A percentile compares a stretch with the other conserved stretches of the same genome.
These are phyloP conservation scores for Phytopythium mirpurense DNA, from an alignment of 352 stramenopile species.

Conservation along the genomic window DNA sequence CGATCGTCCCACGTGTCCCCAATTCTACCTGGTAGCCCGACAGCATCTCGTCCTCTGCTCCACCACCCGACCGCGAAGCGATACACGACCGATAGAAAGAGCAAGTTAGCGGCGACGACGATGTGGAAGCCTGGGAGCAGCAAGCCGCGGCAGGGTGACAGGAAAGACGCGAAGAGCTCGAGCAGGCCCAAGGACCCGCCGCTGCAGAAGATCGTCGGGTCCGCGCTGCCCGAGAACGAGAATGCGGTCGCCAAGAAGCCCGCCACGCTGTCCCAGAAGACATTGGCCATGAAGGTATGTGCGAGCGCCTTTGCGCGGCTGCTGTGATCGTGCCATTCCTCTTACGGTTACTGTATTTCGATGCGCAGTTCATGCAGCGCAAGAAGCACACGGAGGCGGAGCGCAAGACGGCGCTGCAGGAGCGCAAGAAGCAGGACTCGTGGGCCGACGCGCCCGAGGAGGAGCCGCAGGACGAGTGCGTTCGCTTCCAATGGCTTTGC, in stretches of 20 bases:
- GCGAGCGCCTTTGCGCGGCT: not conserved
- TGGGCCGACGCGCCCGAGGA: constrained; percentile 39
- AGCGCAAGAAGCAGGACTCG: constrained; percentile 55
- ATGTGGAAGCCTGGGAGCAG: constrained; percentile 65
- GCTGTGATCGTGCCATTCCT: too few relatives aligned
- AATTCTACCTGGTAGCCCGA: constrained; percentile 1
- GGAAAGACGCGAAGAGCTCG: constrained; percentile 14
- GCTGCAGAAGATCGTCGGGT: constrained; percentile 11
- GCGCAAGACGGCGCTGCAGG: constrained; percentile 39
- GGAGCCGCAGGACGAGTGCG: constrained; percentile 13
- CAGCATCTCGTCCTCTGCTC: not conserved
- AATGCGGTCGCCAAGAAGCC: constrained; percentile 19
- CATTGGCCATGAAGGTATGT: constrained; percentile 79
- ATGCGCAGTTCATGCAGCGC: constrained; percentile 76
- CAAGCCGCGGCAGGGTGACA: constrained; percentile 22
- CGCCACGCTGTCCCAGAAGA: constrained; percentile 66
- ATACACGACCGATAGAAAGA: not conserved
- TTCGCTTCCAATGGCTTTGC: not conserved
- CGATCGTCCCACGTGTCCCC: not conserved
- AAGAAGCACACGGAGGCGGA: constrained; percentile 65
- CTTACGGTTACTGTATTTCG: too few relatives aligned
- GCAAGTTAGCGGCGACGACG: not conserved
- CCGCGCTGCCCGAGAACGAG: constrained; percentile 13
- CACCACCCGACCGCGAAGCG: constrained; percentile 1
- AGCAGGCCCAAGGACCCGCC: constrained; percentile 9